Conservation (phyloP, 345 rosid species). For the Capsella bursapastoris region DNA sequence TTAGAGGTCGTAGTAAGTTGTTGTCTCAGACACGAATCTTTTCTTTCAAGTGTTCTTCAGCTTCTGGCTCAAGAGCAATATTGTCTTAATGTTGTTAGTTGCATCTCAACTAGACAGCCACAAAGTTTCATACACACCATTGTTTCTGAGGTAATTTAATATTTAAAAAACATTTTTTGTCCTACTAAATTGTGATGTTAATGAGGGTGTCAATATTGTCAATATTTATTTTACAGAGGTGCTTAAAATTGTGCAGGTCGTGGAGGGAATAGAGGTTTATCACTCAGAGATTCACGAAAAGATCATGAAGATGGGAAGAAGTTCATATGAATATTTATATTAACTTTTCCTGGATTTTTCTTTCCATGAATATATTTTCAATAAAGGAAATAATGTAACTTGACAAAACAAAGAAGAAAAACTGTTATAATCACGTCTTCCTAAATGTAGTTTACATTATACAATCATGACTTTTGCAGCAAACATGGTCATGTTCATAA, state of each 20-base stretch:
- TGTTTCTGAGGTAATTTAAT: conserved; percentile 28
- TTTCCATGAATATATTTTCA: no score
- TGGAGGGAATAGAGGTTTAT: conserved; percentile 21
- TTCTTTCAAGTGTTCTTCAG: conserved; percentile 39
- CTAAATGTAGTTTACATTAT: no score
- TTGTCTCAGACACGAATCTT: conserved; percentile 25
- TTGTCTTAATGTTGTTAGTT: conserved; percentile 35
- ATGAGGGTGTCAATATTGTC: background rate
- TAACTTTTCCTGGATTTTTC: background rate
- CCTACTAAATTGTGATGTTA: background rate
- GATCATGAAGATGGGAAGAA: conserved; percentile 18
- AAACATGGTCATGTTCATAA: no score
- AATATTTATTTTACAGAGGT: background rate
- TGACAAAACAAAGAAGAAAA: no score
- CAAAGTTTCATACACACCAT: conserved; percentile 38
- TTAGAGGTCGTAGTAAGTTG: conserved; percentile 37
- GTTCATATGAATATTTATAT: background rate
- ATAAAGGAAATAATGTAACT: no score
- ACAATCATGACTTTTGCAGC: no score
- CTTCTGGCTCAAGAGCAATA: conserved; percentile 31
- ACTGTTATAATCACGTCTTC: no score
- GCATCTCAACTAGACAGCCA: conserved; percentile 25
- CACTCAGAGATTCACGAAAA: conserved; percentile 27
- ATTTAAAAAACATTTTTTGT: background rate
- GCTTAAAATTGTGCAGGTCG: conserved; percentile 28